Evolutionary conservation across 2,329 filamentous ascomycete species (phyloP), one percentile per base, ranked within the genome.

Genomic region (Bisporella sp.): DNA sequence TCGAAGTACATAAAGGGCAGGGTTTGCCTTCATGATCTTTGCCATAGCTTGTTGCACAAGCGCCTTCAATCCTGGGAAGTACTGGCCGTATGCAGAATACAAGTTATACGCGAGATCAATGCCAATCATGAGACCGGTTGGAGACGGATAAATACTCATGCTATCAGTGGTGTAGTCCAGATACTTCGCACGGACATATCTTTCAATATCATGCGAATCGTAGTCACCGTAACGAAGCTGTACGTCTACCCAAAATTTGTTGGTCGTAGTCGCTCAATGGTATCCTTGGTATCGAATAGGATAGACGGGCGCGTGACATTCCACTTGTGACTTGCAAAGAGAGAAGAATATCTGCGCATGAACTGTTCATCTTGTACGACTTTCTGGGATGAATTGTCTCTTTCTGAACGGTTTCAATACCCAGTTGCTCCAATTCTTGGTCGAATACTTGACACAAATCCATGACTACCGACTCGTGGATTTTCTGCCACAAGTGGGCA

Each of bases 361-460:
- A 97, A 63, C 91, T 96, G 76, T 99, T 99, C 93, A 99, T 99
- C 81, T 99, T 99, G 81, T 99, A 99, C 4, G 90, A 96, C 72
- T 99, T 99, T 81, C 93, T 82, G 47, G 93, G 93, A 74, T 99
- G 93, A 53, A 99, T 99, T 0, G 93, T 97, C 73, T 99, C 93
- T 71, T 99, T 99, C 67, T 99, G 93, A 4, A 97, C 93, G 2
- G 90, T 95, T 70, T 99, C 93, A 52, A 99, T 96, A 35, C 91
- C 91, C 4, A 99, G 76, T 32, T 93, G 90, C 68, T 99, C 93
- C 41, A 99, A 74, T 67, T 99, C 93, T 65, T 97, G 92, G 59
- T 99, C 93, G 61, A 99, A 96, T 11, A 99, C 93, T 66, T 99
- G 95, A 61, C 93, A 97, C 64, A 99, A 71, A 76, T 99, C 93